Percentiles rank a stretch among this genome's conserved stretches.
These are phyloP conservation scores for Trichoderma polysporum DNA, from an alignment of 2,329 filamentous ascomycete genomes.

Conservation along the genomic window DNA sequence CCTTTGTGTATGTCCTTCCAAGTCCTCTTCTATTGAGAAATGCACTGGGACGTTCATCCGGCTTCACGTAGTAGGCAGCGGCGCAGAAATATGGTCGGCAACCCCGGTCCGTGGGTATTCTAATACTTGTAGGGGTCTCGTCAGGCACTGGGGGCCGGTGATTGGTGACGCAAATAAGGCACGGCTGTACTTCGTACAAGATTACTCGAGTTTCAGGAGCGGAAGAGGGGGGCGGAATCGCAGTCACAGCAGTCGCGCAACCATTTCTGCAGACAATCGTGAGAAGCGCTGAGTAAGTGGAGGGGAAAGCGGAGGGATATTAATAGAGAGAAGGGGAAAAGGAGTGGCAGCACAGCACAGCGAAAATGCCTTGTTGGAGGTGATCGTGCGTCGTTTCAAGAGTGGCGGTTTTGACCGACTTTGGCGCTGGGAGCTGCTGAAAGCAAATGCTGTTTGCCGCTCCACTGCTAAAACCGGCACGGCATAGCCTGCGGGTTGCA, in stretches of 20 bases:
- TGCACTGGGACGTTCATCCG: neutral
- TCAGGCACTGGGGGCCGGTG: neutral
- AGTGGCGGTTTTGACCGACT: neutral
- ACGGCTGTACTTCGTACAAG: conserved; percentile 9
- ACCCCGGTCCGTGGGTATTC: neutral
- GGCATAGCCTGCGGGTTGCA: neutral
- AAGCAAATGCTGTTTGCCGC: too few species aligned
- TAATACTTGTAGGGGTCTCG: neutral
- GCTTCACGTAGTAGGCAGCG: neutral
- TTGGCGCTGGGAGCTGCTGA: neutral
- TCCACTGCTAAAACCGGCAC: too few species aligned
- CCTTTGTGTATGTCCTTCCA: too few species aligned
- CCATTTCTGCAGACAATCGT: neutral
- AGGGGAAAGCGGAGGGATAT: neutral
- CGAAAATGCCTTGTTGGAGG: conserved; percentile 10
- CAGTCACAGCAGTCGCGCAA: conserved; percentile 13
- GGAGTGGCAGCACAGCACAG: neutral
- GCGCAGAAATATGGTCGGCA: neutral
- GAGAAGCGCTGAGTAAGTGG: neutral
- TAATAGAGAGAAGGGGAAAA: neutral
- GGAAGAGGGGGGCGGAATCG: conserved; percentile 1
- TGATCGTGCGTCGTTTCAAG: neutral
- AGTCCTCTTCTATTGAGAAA: neutral
- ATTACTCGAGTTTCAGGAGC: conserved; percentile 14
- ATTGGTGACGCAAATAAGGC: neutral